phyloP scores from a whole-genome alignment of 371 early-diverging fungal genomes.

The Actinomortierella wolfii region DNA sequence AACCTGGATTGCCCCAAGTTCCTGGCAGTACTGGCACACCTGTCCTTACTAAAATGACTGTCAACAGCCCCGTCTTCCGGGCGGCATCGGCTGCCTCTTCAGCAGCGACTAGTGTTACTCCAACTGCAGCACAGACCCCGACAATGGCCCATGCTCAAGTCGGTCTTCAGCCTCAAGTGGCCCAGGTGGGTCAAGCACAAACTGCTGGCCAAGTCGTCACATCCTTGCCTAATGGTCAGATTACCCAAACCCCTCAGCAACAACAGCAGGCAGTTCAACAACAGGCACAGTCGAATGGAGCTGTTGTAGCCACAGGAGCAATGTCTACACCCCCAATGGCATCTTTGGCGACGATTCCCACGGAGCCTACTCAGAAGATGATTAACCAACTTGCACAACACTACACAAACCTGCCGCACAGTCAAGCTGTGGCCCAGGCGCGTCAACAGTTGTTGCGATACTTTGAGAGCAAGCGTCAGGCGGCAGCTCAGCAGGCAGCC shows the following conservation, averaged over 20 bases:
- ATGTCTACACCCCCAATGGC: slow-evolving; percentile 33
- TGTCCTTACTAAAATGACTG: slow-evolving; percentile 26
- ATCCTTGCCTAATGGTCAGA: background rate
- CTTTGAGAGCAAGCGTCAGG: slow-evolving; percentile 36
- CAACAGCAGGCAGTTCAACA: slow-evolving; percentile 14
- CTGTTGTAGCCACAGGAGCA: slow-evolving; percentile 12
- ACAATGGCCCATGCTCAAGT: slow-evolving; percentile 34
- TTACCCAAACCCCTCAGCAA: slow-evolving; percentile 9
- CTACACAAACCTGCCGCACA: slow-evolving; percentile 31
- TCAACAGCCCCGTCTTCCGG: slow-evolving; percentile 39
- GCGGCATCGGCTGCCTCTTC: slow-evolving; percentile 20
- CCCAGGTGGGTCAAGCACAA: slow-evolving; percentile 1
- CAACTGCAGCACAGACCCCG: slow-evolving; percentile 31
- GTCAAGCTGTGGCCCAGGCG: slow-evolving; percentile 38
- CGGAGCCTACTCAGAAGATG: slow-evolving; percentile 36
- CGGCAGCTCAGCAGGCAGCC: slow-evolving; percentile 15
- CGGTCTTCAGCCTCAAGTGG: slow-evolving; percentile 19
- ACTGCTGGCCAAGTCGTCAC: background rate
- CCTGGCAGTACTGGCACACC: slow-evolving; percentile 24
- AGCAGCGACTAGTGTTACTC: slow-evolving; percentile 15
- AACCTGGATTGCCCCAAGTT: slow-evolving; percentile 12
- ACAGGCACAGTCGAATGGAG: slow-evolving; percentile 18
- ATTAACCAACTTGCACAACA: slow-evolving; percentile 36
- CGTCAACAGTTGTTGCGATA: slow-evolving; percentile 30
- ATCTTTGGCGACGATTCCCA: slow-evolving; percentile 21